Evolutionary conservation across 495 filamentous ascomycete species (phyloP).

Genomic region (Talaromyces trachyspermus): DNA sequence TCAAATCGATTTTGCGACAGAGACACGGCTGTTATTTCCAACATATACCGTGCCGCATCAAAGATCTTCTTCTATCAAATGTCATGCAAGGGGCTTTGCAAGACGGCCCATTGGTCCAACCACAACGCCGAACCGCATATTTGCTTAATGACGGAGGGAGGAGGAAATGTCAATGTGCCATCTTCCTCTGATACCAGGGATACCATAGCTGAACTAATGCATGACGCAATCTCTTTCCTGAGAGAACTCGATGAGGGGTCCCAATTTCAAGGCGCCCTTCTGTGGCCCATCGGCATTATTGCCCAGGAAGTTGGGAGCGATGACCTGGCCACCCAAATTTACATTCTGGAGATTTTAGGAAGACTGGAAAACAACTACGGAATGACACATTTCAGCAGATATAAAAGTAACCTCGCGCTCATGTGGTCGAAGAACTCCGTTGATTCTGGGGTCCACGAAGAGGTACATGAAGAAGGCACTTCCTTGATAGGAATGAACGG

Average conservation of each 20-base stretch:
- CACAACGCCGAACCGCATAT: not conserved
- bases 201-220: not conserved
- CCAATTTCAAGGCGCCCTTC: constrained; percentile 2
- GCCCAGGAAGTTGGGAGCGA: not conserved
- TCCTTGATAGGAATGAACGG: not conserved
- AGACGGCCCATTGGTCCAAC: not conserved
- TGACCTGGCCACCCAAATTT: not conserved
- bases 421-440: not conserved
- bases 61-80: not conserved
- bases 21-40: not conserved
- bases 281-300: constrained; percentile 10
- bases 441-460: not conserved
- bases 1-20: too few relatives aligned
- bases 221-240: not conserved
- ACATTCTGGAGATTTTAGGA: constrained; percentile 1
- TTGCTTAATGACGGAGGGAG: not conserved
- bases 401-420: not conserved
- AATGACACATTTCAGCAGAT: constrained; percentile 9
- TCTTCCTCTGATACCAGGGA: not conserved
- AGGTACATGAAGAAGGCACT: not conserved
- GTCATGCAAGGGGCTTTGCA: not conserved
- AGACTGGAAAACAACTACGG: constrained; percentile 2
- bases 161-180: not conserved
- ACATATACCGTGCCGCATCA: not conserved
- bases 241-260: constrained; percentile 4